These are phyloP conservation scores for Centaurea solstitialis DNA, from an alignment of 129 eudicot species.

Conservation along the genomic window DNA sequence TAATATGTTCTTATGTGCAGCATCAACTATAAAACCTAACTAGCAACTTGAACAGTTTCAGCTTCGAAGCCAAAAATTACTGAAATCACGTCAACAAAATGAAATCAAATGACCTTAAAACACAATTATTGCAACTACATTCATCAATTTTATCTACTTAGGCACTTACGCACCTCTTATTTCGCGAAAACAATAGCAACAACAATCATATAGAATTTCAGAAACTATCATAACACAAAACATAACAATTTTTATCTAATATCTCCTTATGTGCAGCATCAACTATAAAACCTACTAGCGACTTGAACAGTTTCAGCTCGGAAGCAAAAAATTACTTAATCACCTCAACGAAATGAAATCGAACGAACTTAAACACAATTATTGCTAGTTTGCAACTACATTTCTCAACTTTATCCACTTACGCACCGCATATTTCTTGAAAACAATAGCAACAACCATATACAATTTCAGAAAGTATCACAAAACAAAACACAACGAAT, in stretches of 20 bases:
- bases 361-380: constrained; percentile 11
- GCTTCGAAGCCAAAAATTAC: not conserved
- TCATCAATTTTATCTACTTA: not conserved
- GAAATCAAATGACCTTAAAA: constrained; percentile 8
- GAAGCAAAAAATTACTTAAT: not conserved
- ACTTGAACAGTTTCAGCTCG: not conserved
- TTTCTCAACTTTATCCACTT: not conserved
- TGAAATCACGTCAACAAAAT: not conserved
- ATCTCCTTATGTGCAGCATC: not conserved
- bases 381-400: not conserved
- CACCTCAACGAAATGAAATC: not conserved
- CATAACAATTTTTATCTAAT: not conserved
- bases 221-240: not conserved
- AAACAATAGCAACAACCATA: not conserved
- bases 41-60: not conserved
- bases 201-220: not conserved
- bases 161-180: not conserved
- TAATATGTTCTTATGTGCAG: too few species aligned
- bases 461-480: not conserved
- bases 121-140: not conserved
- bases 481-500: not conserved
- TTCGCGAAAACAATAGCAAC: constrained; percentile 8
- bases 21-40: not conserved
- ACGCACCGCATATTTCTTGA: not conserved
- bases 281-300: not conserved